These are phyloP conservation scores for Phylloboletellus chloephorus DNA, from an alignment of 1,284 basidiomycete genomes.

Conservation along the genomic window DNA sequence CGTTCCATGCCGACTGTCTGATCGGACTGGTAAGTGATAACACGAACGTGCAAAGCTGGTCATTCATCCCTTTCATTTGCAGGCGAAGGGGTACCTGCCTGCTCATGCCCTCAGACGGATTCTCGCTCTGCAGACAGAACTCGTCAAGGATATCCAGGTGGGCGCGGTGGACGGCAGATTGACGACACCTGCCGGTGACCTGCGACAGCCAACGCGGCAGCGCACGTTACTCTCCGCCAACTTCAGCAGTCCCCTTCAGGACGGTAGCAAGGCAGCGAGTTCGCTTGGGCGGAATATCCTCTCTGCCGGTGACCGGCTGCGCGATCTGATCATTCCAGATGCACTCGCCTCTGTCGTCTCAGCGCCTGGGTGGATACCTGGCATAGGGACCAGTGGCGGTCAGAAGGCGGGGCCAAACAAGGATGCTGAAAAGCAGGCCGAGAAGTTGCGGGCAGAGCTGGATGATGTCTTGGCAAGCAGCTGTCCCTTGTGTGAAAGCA, in stretches of 20 bases:
- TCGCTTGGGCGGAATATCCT: conserved; percentile 75
- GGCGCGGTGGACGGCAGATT: conserved; percentile 33
- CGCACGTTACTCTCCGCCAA: conserved; percentile 69
- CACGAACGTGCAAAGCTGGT: neutral
- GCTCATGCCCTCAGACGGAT: conserved; percentile 78
- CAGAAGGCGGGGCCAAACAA: conserved; percentile 44
- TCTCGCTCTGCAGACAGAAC: conserved; percentile 76
- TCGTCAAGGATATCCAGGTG: conserved; percentile 52
- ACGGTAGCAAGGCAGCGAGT: conserved; percentile 55
- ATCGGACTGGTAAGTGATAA: conserved; percentile 73
- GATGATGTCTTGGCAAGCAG: conserved; percentile 83
- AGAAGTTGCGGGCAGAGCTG: conserved; percentile 72
- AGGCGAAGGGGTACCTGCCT: conserved; percentile 90
- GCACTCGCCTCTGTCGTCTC: conserved; percentile 73
- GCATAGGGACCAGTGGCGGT: conserved; percentile 44
- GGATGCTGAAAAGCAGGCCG: conserved; percentile 55
- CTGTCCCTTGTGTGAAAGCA: conserved; percentile 89
- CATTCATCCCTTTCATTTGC: conserved; percentile 14
- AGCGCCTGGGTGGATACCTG: conserved; percentile 62
- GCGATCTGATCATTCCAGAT: conserved; percentile 89
- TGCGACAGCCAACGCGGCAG: conserved; percentile 48
- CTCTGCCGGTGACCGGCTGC: conserved; percentile 81
- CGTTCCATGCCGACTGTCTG: conserved; percentile 93
- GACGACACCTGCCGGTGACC: conserved; percentile 32
- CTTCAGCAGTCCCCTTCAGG: conserved; percentile 55